Conservation (phyloP, 108 stramenopile species). For the Conticribra weissflogii region DNA sequence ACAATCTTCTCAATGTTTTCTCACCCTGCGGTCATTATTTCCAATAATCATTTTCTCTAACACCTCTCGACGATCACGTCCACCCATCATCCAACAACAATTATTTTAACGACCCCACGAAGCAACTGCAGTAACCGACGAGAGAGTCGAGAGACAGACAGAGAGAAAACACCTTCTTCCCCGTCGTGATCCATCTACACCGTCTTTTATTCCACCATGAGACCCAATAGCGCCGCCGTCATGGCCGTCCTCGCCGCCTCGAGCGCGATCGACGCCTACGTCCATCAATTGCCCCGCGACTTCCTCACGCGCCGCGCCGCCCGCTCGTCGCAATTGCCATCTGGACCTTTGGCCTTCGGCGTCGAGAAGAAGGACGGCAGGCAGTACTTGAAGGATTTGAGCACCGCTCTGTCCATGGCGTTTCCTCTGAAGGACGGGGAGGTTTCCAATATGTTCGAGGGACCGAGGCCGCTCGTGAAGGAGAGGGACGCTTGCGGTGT, state of each 20-base stretch:
- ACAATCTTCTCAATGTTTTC: too few species aligned
- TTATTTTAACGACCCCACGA: too few species aligned
- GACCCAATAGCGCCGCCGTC: conserved; percentile 5
- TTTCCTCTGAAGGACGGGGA: conserved; percentile 47
- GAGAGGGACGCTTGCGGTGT: conserved; percentile 99
- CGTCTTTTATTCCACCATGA: conserved; percentile 1
- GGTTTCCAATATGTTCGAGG: conserved; percentile 79
- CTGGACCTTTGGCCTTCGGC: too few species aligned
- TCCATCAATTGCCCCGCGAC: not conserved
- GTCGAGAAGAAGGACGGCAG: conserved; percentile 1
- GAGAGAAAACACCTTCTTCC: not conserved
- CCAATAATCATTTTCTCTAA: too few species aligned
- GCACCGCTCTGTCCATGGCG: conserved; percentile 8
- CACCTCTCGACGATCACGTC: too few species aligned
- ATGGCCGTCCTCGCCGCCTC: conserved; percentile 17
- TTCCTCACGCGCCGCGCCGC: conserved; percentile 1
- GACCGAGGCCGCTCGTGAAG: conserved; percentile 71
- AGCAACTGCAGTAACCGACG: too few species aligned
- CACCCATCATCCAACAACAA: too few species aligned
- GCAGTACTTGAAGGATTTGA: not conserved
- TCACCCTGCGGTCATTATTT: too few species aligned
- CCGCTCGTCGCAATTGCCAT: not conserved
- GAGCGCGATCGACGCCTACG: conserved; percentile 5
- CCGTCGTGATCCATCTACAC: too few species aligned
- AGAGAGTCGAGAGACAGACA: not conserved